Conservation (phyloP, 805 yeast genomes). For the Saccharomyces eubayanus region DNA sequence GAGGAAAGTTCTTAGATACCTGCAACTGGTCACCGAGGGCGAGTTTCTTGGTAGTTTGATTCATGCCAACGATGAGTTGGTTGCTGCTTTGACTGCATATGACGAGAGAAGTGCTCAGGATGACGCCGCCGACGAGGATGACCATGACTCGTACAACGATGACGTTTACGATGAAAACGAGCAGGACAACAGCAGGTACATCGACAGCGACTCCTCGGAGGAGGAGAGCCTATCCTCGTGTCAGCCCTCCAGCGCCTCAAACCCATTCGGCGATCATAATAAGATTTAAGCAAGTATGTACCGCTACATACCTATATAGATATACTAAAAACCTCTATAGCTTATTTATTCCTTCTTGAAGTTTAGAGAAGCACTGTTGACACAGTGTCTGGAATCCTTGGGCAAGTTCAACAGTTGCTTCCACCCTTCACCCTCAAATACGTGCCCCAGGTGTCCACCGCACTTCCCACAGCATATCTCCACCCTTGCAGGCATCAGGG, state of each 20-base stretch:
- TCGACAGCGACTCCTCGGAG: constrained; percentile 5
- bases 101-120: constrained; percentile 46
- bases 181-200: constrained; percentile 15
- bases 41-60: constrained; percentile 82
- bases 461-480: constrained; percentile 86
- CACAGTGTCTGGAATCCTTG: constrained; percentile 92
- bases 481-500: constrained; percentile 72
- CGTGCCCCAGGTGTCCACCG: constrained; percentile 94
- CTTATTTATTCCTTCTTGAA: constrained; percentile 33
- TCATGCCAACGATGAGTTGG: constrained; percentile 85
- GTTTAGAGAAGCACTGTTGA: constrained; percentile 74
- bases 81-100: constrained; percentile 58
- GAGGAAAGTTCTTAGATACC: constrained; percentile 67
- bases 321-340: neutral
- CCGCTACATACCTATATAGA: neutral
- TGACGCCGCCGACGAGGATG: constrained; percentile 37
- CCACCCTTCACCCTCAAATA: constrained; percentile 90
- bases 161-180: constrained; percentile 22
- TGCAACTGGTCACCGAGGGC: constrained; percentile 78
- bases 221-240: constrained; percentile 3
- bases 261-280: constrained; percentile 50
- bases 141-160: constrained; percentile 35
- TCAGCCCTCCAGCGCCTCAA: constrained; percentile 25
- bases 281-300: constrained; percentile 15
- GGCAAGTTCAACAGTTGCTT: constrained; percentile 36